phyloP scores from a whole-genome alignment of 163 green algal genomes.

The Coccomyxa subellipsoidea region DNA sequence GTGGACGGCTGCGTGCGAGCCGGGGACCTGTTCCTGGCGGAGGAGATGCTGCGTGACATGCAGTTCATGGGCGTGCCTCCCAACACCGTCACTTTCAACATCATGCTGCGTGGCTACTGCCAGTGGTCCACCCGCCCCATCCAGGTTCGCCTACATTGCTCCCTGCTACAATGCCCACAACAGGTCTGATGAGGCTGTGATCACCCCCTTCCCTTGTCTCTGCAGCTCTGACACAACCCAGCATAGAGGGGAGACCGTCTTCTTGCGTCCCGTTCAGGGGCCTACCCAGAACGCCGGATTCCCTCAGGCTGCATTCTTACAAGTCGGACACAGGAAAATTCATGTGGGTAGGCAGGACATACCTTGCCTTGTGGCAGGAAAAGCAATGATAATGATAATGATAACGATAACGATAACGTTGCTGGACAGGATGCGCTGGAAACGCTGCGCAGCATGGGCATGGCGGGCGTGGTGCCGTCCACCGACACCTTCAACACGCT shows the following conservation, averaged over 20 bases:
- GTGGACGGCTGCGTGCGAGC: slow-evolving; percentile 36
- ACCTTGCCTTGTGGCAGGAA: too few species aligned
- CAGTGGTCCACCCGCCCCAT: background rate
- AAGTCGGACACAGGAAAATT: too few species aligned
- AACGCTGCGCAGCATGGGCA: slow-evolving; percentile 37
- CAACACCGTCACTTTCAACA: slow-evolving; percentile 48
- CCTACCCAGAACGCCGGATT: too few species aligned
- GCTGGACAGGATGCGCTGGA: slow-evolving; percentile 24
- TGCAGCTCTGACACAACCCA: too few species aligned
- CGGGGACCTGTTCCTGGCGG: slow-evolving; percentile 21
- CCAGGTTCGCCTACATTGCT: background rate
- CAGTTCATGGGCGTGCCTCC: slow-evolving; percentile 24
- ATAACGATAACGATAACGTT: too few species aligned
- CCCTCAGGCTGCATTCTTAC: too few species aligned
- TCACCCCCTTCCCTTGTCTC: too few species aligned
- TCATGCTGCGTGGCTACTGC: slow-evolving; percentile 35
- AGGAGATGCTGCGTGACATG: slow-evolving; percentile 41
- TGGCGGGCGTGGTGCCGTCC: slow-evolving; percentile 25
- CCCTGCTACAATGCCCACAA: background rate
- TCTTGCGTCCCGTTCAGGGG: too few species aligned
- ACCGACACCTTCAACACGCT: slow-evolving; percentile 55
- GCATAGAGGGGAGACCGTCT: too few species aligned
- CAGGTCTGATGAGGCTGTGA: too few species aligned
- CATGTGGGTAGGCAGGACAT: too few species aligned
- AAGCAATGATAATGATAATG: too few species aligned